Evolutionary conservation across 805 yeast genomes (phyloP).

Genomic region (Suhomyces pyralidae): DNA sequence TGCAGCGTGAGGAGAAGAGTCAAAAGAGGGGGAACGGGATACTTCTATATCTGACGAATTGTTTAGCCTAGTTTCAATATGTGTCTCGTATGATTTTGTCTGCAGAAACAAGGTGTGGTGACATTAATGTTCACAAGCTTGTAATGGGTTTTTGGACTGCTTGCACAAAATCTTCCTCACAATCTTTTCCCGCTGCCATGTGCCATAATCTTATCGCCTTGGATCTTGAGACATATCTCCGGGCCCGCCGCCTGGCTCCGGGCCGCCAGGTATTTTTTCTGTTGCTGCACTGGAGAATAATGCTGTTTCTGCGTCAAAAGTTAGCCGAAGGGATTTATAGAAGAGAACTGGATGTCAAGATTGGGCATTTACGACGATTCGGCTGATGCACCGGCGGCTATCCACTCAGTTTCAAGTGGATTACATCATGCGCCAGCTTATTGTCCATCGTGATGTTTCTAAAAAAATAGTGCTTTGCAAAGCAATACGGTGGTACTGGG

Average conservation of each 20-base stretch:
- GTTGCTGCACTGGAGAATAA: background rate
- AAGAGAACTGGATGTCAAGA: background rate
- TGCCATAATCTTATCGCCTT: background rate
- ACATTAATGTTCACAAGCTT: no score
- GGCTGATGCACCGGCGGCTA: background rate
- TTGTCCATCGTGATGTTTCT: background rate
- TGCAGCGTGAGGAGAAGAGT: background rate
- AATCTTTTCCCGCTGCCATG: background rate
- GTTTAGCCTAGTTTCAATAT: background rate
- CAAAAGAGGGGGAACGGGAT: background rate
- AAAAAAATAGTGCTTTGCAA: background rate
- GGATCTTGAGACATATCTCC: background rate
- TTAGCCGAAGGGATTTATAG: background rate
- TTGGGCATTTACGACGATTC: background rate
- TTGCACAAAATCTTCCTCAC: background rate
- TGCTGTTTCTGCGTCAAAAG: background rate
- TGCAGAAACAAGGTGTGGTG: background rate
- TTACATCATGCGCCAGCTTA: background rate
- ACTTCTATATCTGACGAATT: background rate
- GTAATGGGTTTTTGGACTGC: background rate
- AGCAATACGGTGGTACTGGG: background rate
- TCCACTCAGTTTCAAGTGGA: background rate
- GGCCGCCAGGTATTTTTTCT: background rate
- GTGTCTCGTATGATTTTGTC: background rate
- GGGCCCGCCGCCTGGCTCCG: background rate